These are phyloP conservation scores for Aspergillus homomorphus DNA, from an alignment of 495 filamentous ascomycete genomes.

Conservation along the genomic window DNA sequence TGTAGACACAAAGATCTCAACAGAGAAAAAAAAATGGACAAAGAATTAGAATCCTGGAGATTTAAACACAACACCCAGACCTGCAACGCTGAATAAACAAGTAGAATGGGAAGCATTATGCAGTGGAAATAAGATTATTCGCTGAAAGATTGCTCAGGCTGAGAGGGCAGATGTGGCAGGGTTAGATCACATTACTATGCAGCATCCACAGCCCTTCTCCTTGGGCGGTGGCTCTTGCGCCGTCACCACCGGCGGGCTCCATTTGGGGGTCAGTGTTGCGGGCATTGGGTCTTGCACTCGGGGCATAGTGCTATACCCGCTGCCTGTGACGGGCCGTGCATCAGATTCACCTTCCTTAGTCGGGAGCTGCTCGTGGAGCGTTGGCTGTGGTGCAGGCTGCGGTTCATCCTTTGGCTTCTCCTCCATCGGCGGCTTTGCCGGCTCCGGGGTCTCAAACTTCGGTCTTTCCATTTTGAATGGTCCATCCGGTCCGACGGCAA, in stretches of 20 bases:
- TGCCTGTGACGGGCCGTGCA: conserved; percentile 37
- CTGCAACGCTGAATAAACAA: conserved; percentile 34
- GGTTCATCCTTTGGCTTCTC: conserved; percentile 19
- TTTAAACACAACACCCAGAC: conserved; percentile 22
- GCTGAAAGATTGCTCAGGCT: conserved; percentile 15
- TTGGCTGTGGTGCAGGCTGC: neutral
- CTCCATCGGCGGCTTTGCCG: conserved; percentile 29
- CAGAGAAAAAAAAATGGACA: conserved; percentile 23
- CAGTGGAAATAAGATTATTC: conserved; percentile 12
- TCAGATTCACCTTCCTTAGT: conserved; percentile 35
- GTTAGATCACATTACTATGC: conserved; percentile 50
- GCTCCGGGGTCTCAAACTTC: conserved; percentile 23
- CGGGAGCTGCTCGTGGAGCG: conserved; percentile 6
- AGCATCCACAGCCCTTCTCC: conserved; percentile 50
- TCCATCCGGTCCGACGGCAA: conserved; percentile 57
- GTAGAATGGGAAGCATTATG: conserved; percentile 11
- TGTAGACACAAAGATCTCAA: conserved; percentile 13
- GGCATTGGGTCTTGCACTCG: conserved; percentile 46
- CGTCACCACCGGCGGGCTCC: conserved; percentile 40
- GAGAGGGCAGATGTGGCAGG: neutral
- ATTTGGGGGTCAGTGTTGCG: conserved; percentile 32
- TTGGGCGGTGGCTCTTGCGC: conserved; percentile 37
- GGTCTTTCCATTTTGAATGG: conserved; percentile 25
- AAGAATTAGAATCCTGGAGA: conserved; percentile 38
- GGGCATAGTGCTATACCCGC: conserved; percentile 54